Evolutionary conservation across 768 basidiomycete genomes (phyloP).

Genomic region (Harrya chromipes): DNA sequence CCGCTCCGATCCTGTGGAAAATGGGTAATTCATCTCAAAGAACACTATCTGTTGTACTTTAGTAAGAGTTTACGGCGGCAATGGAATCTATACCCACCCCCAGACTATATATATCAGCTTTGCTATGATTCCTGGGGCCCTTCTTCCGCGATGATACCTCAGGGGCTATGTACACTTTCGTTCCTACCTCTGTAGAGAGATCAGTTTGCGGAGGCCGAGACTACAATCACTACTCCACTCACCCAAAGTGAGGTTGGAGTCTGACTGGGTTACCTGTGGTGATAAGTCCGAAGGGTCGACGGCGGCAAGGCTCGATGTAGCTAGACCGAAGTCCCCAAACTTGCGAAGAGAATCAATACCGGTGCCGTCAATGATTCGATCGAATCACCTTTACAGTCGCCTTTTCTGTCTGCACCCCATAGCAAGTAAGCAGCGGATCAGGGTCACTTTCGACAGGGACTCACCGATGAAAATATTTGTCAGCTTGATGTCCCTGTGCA

Average conservation of each 20-base stretch:
- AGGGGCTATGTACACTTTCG: conserved; percentile 88
- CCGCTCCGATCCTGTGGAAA: conserved; percentile 80
- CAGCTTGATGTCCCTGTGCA: conserved; percentile 88
- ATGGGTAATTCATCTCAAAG: conserved; percentile 93
- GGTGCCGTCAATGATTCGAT: neutral
- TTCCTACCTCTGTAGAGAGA: conserved; percentile 69
- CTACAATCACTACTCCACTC: conserved; percentile 10
- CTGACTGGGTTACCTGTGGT: conserved; percentile 40
- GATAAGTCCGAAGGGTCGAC: conserved; percentile 71
- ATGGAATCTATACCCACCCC: conserved; percentile 57
- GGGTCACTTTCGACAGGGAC: conserved; percentile 15
- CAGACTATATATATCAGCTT: conserved; percentile 93
- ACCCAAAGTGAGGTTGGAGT: conserved; percentile 78
- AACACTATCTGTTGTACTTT: conserved; percentile 71
- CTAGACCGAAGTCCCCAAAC: conserved; percentile 94
- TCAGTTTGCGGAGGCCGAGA: neutral
- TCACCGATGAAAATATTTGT: conserved; percentile 92
- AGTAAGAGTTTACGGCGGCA: neutral
- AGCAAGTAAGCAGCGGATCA: neutral
- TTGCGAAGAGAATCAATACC: conserved; percentile 21
- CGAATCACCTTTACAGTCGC: conserved; percentile 70
- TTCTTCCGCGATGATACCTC: conserved; percentile 70
- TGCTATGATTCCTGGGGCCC: conserved; percentile 72
- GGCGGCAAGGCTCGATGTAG: conserved; percentile 76
- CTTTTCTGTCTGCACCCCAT: conserved; percentile 62